Evolutionary conservation across 441 rosid genomes (phyloP).

Genomic region (Adansonia grandidieri): DNA sequence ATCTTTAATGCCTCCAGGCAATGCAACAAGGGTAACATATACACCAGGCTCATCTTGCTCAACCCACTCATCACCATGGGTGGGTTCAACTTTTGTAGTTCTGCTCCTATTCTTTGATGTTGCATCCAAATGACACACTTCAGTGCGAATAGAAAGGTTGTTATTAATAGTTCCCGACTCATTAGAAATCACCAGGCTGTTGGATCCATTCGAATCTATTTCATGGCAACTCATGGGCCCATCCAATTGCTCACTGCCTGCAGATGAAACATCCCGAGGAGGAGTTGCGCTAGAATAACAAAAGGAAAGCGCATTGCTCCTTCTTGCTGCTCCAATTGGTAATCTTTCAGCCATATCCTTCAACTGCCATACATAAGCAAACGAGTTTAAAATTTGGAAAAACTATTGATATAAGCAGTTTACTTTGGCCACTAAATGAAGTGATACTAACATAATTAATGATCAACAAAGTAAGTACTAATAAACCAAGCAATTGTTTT

Average conservation of each 20-base stretch:
- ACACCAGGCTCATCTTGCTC: conserved; percentile 70
- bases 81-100: conserved; percentile 44
- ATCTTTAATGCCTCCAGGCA: conserved; percentile 59
- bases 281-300: conserved; percentile 42
- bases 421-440: background rate
- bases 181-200: conserved; percentile 35
- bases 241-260: conserved; percentile 37
- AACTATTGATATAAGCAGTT: background rate
- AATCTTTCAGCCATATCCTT: conserved; percentile 63
- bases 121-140: conserved; percentile 40
- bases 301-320: conserved; percentile 42
- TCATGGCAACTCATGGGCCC: conserved; percentile 40
- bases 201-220: conserved; percentile 42
- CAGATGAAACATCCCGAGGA: conserved; percentile 40
- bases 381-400: background rate
- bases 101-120: conserved; percentile 38
- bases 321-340: conserved; percentile 48
- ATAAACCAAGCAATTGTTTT: background rate
- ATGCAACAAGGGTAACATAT: conserved; percentile 55
- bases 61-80: conserved; percentile 55
- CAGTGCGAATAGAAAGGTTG: conserved; percentile 35
- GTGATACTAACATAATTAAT: background rate
- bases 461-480: background rate
- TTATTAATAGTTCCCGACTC: conserved; percentile 38
- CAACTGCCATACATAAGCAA: conserved; percentile 39